These are phyloP conservation scores for Pigoraptor vietnamica DNA, from an alignment of 78 protist genomes.

Conservation along the genomic window DNA sequence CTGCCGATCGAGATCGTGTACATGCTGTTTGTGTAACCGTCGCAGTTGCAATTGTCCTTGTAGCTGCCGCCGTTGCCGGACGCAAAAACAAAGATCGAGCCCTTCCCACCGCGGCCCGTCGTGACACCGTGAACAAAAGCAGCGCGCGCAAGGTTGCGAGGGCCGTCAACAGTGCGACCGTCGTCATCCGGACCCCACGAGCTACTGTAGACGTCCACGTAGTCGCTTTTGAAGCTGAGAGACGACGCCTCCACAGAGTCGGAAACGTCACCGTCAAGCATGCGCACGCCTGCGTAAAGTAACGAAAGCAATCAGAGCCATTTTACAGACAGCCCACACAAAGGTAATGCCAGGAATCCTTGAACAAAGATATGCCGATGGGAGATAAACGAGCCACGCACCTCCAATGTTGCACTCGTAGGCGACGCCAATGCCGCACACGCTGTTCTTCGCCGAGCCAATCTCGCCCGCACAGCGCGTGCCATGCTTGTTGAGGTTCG, in stretches of 20 bases:
- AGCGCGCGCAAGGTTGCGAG: neutral
- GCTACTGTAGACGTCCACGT: conserved; percentile 9
- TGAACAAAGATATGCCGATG: neutral
- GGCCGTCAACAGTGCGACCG: conserved; percentile 11
- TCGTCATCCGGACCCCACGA: conserved; percentile 31
- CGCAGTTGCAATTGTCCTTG: conserved; percentile 9
- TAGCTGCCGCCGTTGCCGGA: conserved; percentile 24
- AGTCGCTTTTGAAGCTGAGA: neutral
- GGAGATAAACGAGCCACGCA: neutral
- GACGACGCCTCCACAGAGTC: conserved; percentile 23
- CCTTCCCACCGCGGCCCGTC: neutral
- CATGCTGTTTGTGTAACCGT: neutral
- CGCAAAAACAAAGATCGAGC: conserved; percentile 1
- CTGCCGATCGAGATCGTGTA: conserved; percentile 2
- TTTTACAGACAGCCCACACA: neutral
- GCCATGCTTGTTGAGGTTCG: conserved; percentile 27
- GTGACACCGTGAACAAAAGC: neutral
- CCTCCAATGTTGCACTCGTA: conserved; percentile 23
- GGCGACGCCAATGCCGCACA: conserved; percentile 41
- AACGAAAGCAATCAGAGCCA: no score
- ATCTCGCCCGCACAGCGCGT: conserved; percentile 38
- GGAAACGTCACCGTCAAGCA: conserved; percentile 22
- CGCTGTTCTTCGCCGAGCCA: conserved; percentile 6
- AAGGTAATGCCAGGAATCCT: neutral
- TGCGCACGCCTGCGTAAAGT: conserved; percentile 8